Conservation (phyloP, 805 yeast genomes). For the Candida palmyrensis region DNA sequence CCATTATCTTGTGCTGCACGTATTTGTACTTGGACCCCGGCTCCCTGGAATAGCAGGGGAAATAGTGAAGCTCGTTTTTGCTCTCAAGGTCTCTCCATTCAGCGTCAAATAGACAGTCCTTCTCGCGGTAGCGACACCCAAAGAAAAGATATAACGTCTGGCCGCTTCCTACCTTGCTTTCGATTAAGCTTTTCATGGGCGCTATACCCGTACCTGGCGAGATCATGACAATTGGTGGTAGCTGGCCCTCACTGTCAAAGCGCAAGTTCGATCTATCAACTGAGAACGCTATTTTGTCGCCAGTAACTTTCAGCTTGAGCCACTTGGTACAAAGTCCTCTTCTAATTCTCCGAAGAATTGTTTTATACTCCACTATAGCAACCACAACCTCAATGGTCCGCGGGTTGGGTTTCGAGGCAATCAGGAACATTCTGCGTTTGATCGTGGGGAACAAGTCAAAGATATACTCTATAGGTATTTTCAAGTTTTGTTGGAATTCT, state of each 20-base stretch:
- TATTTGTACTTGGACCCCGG: constrained; percentile 44
- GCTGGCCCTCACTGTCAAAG: constrained; percentile 14
- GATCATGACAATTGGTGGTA: constrained; percentile 56
- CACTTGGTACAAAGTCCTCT: constrained; percentile 81
- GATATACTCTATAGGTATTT: constrained; percentile 69
- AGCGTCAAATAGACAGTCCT: constrained; percentile 64
- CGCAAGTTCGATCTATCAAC: constrained; percentile 43
- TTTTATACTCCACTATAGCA: constrained; percentile 83
- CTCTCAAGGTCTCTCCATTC: constrained; percentile 40
- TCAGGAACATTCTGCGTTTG: constrained; percentile 79
- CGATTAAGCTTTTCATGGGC: constrained; percentile 75
- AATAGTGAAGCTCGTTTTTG: constrained; percentile 29
- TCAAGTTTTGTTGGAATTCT: constrained; percentile 70
- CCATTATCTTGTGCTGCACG: constrained; percentile 71
- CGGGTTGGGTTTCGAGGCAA: constrained; percentile 56
- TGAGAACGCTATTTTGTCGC: constrained; percentile 50
- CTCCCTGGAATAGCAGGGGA: constrained; percentile 44
- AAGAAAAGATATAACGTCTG: constrained; percentile 52
- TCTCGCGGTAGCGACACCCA: constrained; percentile 64
- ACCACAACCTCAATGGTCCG: constrained; percentile 60
- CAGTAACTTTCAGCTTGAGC: constrained; percentile 46
- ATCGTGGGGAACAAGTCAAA: constrained; percentile 75
- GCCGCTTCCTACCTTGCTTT: constrained; percentile 18
- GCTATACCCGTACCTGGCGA: constrained; percentile 98
- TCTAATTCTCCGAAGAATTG: constrained; percentile 70